Evolutionary conservation across 306 rosid genomes (phyloP), one percentile per base, ranked within the genome.

Genomic region (Adenanthera pavonina): DNA sequence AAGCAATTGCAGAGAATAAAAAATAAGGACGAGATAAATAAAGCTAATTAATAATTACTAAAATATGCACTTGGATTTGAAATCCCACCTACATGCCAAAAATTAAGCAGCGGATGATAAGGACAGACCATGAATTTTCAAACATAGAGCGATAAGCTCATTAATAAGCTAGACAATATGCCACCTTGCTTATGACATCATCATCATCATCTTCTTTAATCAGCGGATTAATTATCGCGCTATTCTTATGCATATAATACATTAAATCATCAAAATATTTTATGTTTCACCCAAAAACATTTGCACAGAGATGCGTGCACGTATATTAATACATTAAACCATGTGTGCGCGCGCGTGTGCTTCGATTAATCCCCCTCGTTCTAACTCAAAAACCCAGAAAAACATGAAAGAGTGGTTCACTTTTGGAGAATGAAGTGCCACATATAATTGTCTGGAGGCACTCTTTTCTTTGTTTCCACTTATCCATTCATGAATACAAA

Each of bases 241-340:
- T 56, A 54, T 59, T 70, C 49, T 48, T 2, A 30, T 52, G 46
- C 30, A 25, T 25, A 25, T 25, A 25, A 25, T 25, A 25, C 30
- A 25, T 25, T 25, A 25, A 25, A 25, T 1, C 30, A 25, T 25
- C 30, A 25, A 25, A 25, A 25, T 25, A 25, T 25, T 25, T 25
- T 25, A 25, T 25, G 15, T 57, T 69, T n/a, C 65, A 35, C 40
- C 64, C 4, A 76, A 76, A 38, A 47, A 15, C 60, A 59, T 19
- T 30, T 17, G 34, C n/a, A 75, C 3, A 6, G 44, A 82, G 74
- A 77, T 77, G 61, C 78, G 69, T 69, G 78, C 78, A 77, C 20
- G 19, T 20, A 57, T n/a, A 25, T 19, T 7, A 1, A 43, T 43
- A 43, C 47, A 40, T 51, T 15, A 64, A 19, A 25, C 30, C 30